Evolutionary conservation across 257 asterid genomes (phyloP).

Genomic region (Solanum medicagineum): DNA sequence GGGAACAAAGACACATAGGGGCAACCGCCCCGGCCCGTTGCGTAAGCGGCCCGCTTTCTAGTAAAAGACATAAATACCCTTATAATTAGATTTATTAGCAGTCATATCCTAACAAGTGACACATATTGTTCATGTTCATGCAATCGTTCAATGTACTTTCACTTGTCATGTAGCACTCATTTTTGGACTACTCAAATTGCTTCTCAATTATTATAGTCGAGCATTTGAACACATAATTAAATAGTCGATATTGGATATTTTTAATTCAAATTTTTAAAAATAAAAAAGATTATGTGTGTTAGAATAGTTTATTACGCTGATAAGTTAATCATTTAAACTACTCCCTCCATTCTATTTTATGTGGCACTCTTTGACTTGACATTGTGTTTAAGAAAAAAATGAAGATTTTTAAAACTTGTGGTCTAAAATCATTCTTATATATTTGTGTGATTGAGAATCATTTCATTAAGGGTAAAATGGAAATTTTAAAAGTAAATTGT

Average conservation of each 20-base stretch:
- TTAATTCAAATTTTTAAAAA: not conserved
- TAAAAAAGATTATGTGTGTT: no score
- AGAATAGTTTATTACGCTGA: no score
- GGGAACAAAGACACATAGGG: slow-evolving; percentile 8
- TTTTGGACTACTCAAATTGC: not conserved
- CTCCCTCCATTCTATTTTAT: no score
- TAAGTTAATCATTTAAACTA: no score
- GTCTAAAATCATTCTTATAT: no score
- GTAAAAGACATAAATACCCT: not conserved
- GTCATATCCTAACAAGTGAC: not conserved
- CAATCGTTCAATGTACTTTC: slow-evolving; percentile 2
- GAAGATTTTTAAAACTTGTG: no score
- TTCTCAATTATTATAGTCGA: not conserved
- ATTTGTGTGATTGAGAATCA: no score
- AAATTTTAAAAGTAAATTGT: no score
- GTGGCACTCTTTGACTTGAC: no score
- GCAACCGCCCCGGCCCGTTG: slow-evolving; percentile 21
- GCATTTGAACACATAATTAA: not conserved
- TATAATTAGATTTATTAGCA: not conserved
- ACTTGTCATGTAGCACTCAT: not conserved
- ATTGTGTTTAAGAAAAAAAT: no score
- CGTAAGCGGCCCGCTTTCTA: slow-evolving; percentile 10
- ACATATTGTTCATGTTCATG: not conserved
- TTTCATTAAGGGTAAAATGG: no score
- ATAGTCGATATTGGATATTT: fast-evolving